Conservation (phyloP, 78 protist species). For the Dictyostelium firmibasis region DNA sequence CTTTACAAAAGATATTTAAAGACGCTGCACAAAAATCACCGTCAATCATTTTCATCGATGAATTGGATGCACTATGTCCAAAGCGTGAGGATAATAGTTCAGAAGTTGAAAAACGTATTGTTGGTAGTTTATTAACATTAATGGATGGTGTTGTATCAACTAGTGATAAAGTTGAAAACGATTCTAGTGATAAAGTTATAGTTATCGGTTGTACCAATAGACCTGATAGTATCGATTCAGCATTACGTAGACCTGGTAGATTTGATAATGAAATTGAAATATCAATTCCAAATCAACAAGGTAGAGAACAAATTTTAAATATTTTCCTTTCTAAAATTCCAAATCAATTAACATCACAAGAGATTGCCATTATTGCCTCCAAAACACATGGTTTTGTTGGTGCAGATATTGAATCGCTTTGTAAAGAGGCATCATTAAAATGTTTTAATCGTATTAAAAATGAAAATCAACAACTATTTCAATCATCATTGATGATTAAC, state of each 20-base stretch:
- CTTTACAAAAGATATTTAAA: conserved; percentile 75
- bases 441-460: conserved; percentile 76
- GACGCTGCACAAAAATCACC: conserved; percentile 85
- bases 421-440: conserved; percentile 88
- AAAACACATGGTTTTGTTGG: conserved; percentile 94
- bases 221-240: conserved; percentile 85
- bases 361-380: conserved; percentile 60
- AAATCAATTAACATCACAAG: background rate
- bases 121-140: conserved; percentile 92
- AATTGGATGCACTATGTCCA: conserved; percentile 94
- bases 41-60: conserved; percentile 96
- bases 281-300: conserved; percentile 81
- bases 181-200: conserved; percentile 46
- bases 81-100: conserved; percentile 41
- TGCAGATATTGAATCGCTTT: conserved; percentile 92
- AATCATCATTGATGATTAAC: background rate
- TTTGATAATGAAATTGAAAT: conserved; percentile 97
- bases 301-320: conserved; percentile 72
- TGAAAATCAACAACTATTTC: background rate
- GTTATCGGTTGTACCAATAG: conserved; percentile 98
- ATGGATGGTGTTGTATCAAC: conserved; percentile 93
- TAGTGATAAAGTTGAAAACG: background rate
- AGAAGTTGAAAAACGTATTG: conserved; percentile 87
- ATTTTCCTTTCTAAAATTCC: conserved; percentile 11
- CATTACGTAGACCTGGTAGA: conserved; percentile 96